These are phyloP conservation scores for Cutaneotrichosporon sp. DNA, from an alignment of 1,284 basidiomycete genomes.

Conservation along the genomic window DNA sequence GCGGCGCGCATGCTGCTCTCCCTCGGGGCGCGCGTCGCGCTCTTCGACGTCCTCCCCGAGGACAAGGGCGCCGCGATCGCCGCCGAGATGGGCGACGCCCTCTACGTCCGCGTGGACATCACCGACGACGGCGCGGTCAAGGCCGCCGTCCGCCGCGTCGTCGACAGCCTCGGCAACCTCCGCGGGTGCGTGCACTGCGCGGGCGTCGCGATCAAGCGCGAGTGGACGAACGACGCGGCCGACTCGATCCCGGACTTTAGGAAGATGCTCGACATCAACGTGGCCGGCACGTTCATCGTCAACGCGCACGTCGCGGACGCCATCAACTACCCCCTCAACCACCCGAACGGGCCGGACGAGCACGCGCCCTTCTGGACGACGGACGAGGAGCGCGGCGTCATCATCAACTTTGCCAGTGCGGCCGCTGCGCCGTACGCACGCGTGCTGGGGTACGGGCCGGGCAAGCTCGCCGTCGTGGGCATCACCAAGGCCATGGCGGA, in stretches of 20 bases:
- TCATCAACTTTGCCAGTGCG: constrained; percentile 50
- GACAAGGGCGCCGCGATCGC: constrained; percentile 35
- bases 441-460: constrained; percentile 44
- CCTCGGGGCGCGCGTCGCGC: constrained; percentile 34
- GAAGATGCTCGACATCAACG: constrained; percentile 49
- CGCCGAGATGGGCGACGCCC: constrained; percentile 20
- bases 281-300: constrained; percentile 45
- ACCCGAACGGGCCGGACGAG: constrained; percentile 28
- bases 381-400: constrained; percentile 48
- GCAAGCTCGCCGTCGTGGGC: constrained; percentile 45
- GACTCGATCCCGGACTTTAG: constrained; percentile 45
- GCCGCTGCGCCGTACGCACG: constrained; percentile 43
- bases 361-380: constrained; percentile 39
- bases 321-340: constrained; percentile 44
- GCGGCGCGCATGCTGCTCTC: constrained; percentile 28
- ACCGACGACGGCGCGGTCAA: constrained; percentile 38
- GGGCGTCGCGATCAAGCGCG: constrained; percentile 41
- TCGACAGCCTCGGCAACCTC: constrained; percentile 34
- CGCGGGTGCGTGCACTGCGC: constrained; percentile 47
- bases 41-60: constrained; percentile 38
- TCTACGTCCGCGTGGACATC: constrained; percentile 41
- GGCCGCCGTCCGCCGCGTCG: constrained; percentile 29
- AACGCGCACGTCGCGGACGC: constrained; percentile 48
- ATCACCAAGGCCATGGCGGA: constrained; percentile 46
- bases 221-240: constrained; percentile 44